A percentile compares a stretch with the other conserved stretches of the same genome.
Evolutionary conservation across 352 stramenopile genomes (phyloP).

Genomic region (Globisporangium polare): DNA sequence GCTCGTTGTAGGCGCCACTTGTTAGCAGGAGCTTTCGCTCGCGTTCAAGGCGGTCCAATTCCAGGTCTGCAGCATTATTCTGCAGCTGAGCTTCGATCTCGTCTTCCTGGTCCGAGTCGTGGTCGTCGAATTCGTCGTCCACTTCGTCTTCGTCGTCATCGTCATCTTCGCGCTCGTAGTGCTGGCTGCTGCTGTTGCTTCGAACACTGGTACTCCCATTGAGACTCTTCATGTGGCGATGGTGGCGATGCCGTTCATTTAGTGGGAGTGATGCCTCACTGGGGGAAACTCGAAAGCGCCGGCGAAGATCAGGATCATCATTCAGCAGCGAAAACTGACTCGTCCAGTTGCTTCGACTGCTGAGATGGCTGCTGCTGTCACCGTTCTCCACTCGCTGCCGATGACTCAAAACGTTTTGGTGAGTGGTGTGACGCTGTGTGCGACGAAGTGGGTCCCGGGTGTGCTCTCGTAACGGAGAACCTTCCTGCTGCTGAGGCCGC

Average conservation of each 20-base stretch:
- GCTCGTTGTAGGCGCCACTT: slow-evolving; percentile 52
- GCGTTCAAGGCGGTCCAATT: slow-evolving; percentile 43
- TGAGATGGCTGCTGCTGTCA: background rate
- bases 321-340: background rate
- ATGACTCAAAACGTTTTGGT: background rate
- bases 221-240: background rate
- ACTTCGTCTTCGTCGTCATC: background rate
- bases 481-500: background rate
- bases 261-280: background rate
- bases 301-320: background rate
- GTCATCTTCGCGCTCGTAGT: slow-evolving; percentile 12
- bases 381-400: background rate
- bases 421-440: background rate
- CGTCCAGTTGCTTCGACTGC: background rate
- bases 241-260: background rate
- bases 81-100: slow-evolving; percentile 13
- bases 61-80: slow-evolving; percentile 8
- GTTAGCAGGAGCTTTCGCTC: slow-evolving; percentile 56
- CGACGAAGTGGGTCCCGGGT: background rate
- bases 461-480: background rate
- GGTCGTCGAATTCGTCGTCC: background rate
- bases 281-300: background rate
- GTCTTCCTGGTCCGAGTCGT: background rate
- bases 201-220: background rate
- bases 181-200: slow-evolving; percentile 13